Base-by-base conservation (phyloP, 768 basidiomycete species). In the Galerina sulciceps region DNA sequence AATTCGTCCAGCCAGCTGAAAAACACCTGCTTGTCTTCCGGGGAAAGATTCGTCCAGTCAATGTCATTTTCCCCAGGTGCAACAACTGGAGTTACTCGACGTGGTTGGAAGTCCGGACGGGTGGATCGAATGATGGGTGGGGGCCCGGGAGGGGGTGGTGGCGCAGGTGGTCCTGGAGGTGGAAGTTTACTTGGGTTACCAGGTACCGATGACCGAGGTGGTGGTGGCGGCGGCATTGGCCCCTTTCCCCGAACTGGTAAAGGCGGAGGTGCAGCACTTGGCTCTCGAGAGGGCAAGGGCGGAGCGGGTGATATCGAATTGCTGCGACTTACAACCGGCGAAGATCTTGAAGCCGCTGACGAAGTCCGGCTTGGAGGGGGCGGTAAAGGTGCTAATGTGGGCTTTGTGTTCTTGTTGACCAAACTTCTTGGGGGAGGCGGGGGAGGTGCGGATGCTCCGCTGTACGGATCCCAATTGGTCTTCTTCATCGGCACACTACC, bases 1-100 rank as follows among this genome's bases (percentile, higher is more conserved):
- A 87, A 93, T 65, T 92, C 91, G 68, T 93, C 91, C 18, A 93
- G 76, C 90, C 91, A 93, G 58, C 73, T 72, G 71, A 93, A 93
- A 67, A 93, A 89, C 22, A 76, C 83, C 31, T 83, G 74, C 67
- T 91, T 93, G 66, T 93, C 90, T 67, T 87, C 80, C 18, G 69
- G 66, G 1, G 85, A 82, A 46, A 93, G 76, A 69, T 89, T 85
- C 5, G 79, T 70, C 91, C 91, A 93, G 67, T 91, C 85, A 31
- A 93, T 83, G 40, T 59, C 61, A 15, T 60, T 45, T 11, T 73
- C 67, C 2, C 56, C 31, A 14, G 54, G 57, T 20, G 61, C 44
- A n/a, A 37, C 22, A 23, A 45, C 41, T 52, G 59, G 54, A 17
- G 58, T 34, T 45, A 51, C 47, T 13, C 54, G 23, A 10, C 55